Conservation (phyloP, 2,329 filamentous ascomycete genomes). For the Colletotrichum theobromicola region DNA sequence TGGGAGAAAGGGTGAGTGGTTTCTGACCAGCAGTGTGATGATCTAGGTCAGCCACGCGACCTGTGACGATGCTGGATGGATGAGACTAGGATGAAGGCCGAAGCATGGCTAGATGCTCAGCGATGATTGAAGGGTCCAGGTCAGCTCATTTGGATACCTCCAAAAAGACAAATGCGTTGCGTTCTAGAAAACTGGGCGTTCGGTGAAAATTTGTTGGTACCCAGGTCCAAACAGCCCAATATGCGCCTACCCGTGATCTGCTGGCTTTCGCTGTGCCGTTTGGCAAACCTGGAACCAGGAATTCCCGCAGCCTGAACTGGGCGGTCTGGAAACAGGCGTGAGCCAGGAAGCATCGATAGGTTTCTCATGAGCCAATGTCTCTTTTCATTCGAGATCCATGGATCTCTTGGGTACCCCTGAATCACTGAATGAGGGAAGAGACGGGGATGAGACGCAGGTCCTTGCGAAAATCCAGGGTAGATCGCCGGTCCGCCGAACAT, state of each 20-base stretch:
- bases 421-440: background rate
- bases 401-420: background rate
- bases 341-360: background rate
- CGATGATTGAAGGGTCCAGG: background rate
- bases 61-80: background rate
- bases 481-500: background rate
- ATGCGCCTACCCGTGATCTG: conserved; percentile 2
- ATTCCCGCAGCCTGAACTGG: background rate
- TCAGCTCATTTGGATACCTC: background rate
- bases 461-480: background rate
- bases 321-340: background rate
- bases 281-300: background rate
- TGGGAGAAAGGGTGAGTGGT: background rate
- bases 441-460: background rate
- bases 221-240: background rate
- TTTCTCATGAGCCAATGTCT: background rate
- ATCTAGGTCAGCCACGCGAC: background rate
- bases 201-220: background rate
- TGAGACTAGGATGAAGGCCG: background rate
- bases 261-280: background rate
- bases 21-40: background rate
- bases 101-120: background rate
- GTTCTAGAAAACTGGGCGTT: background rate
- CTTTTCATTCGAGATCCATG: background rate
- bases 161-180: background rate